These are phyloP conservation scores for Clavaria fumosa DNA, from an alignment of 768 basidiomycete genomes.

Conservation along the genomic window DNA sequence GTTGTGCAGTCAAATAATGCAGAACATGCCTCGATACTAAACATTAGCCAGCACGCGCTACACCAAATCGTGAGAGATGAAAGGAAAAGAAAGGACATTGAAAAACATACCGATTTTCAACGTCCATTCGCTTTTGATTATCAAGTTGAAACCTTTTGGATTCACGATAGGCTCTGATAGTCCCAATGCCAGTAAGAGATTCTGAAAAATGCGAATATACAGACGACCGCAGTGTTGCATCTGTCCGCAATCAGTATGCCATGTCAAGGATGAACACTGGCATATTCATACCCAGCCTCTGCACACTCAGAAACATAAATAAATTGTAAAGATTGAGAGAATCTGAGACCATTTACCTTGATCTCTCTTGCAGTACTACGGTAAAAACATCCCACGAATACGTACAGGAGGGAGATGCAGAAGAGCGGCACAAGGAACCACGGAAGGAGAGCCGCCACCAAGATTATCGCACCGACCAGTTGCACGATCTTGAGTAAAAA, in stretches of 20 bases:
- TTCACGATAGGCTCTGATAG: conserved; percentile 82
- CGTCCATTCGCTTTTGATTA: conserved; percentile 58
- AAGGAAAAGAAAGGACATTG: too few species aligned
- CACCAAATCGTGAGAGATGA: conserved; percentile 1
- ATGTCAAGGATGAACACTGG: too few species aligned
- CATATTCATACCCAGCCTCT: too few species aligned
- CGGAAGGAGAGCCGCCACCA: conserved; percentile 63
- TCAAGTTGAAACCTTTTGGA: conserved; percentile 56
- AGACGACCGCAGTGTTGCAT: conserved; percentile 73
- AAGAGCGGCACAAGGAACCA: conserved; percentile 74
- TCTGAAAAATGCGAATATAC: conserved; percentile 91
- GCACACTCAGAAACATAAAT: too few species aligned
- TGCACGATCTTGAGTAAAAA: conserved; percentile 43
- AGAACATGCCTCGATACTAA: conserved; percentile 68
- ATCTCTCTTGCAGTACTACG: conserved; percentile 75
- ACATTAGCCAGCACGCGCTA: conserved; percentile 76
- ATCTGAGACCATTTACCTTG: conserved; percentile 44
- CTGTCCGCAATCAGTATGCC: conserved; percentile 22
- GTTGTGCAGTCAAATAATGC: neutral
- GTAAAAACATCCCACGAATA: conserved; percentile 67
- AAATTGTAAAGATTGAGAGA: neutral
- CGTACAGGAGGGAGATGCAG: conserved; percentile 43
- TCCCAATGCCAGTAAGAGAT: conserved; percentile 71
- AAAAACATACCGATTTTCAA: conserved; percentile 53
- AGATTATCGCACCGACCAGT: conserved; percentile 62